Evolutionary conservation across 2,329 filamentous ascomycete species (phyloP).

Genomic region (Ascosphaera pollenicola): DNA sequence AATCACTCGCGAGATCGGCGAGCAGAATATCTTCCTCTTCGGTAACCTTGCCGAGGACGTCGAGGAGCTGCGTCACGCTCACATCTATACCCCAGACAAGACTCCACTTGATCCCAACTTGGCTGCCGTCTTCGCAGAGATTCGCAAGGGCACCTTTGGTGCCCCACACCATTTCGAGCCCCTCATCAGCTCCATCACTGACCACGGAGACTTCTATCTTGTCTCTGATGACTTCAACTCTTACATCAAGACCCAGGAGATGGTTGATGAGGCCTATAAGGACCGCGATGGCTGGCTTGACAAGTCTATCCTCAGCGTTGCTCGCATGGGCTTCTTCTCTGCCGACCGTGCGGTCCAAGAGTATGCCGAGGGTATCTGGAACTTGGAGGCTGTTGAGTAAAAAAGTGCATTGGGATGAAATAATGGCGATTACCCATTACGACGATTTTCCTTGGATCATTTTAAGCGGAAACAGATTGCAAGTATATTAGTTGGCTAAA

Average conservation of each 20-base stretch:
- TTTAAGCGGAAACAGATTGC: no score
- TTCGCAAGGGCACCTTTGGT: constrained; percentile 63
- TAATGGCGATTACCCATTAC: neutral
- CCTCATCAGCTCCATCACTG: constrained; percentile 61
- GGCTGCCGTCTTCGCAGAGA: constrained; percentile 59
- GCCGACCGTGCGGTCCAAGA: constrained; percentile 90
- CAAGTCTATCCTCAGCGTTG: constrained; percentile 72
- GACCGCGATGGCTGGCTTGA: constrained; percentile 83
- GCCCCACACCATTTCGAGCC: constrained; percentile 58
- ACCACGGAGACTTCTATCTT: constrained; percentile 94
- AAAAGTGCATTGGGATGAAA: constrained; percentile 9
- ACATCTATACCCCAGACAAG: constrained; percentile 47
- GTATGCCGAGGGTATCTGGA: constrained; percentile 96
- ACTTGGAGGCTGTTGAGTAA: constrained; percentile 55
- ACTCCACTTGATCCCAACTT: constrained; percentile 61
- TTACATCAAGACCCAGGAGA: constrained; percentile 72
- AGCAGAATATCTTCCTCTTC: constrained; percentile 97
- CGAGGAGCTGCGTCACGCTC: constrained; percentile 77
- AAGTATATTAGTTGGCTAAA: no score
- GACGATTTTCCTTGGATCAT: neutral
- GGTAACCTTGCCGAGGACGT: constrained; percentile 92
- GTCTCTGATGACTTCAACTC: constrained; percentile 95
- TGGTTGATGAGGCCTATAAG: constrained; percentile 81
- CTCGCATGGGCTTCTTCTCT: constrained; percentile 94
- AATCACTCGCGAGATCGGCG: constrained; percentile 90